Base-by-base conservation (phyloP, 345 rosid genomes). In the Viola odorata region DNA sequence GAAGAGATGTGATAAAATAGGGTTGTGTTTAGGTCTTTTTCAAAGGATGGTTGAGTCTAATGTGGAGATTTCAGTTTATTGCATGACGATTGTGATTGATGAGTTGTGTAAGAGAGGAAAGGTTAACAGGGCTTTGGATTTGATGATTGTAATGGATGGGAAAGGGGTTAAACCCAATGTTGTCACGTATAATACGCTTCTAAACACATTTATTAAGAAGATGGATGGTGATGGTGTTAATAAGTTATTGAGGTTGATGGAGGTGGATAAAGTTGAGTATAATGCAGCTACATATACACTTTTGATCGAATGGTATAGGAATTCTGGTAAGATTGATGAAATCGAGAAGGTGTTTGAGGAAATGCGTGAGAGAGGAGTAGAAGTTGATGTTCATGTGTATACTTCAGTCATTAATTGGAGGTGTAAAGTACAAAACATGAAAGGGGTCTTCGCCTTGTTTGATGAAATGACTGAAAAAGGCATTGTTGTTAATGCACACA, bases 391-490 rank as follows among this genome's bases (percentile, higher is more conserved):
- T 49, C 67, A 79, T 75, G 82, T 74, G 58, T 89, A 85, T 63
- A 85, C 89, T 54, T 80, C 81, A 13, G 41, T 89, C 39, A 87
- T 91, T 12, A 73, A 73, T 72, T 80, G 81, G 75, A 60, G 76
- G 41, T 84, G 88, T 50, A 82, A 78, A 73, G 69, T 70, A 13
- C 85, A 88, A 49, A 72, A 83, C 49, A 52, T 85, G 15, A 91
- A 78, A 59, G 81, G 76, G 47, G 95, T 91, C 3, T 72, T 85
- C 67, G 62, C 73, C 3, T 72, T 91, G 74, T 89, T 91, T 75
- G 98, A 91, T 75, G 96, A 89, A 61, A 56, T 84, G 75, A 64
- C 63, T 5, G 88, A 77, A 73, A 81, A 69, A 64, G 95, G 96
- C 6, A 63, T 87, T 63, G 77, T 72, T 55, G 81, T 96, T 1